A percentile compares a stretch with the other conserved stretches of the same genome.
Conservation (phyloP, 163 green algal genomes). For the Coccomyxa subellipsoidea region DNA sequence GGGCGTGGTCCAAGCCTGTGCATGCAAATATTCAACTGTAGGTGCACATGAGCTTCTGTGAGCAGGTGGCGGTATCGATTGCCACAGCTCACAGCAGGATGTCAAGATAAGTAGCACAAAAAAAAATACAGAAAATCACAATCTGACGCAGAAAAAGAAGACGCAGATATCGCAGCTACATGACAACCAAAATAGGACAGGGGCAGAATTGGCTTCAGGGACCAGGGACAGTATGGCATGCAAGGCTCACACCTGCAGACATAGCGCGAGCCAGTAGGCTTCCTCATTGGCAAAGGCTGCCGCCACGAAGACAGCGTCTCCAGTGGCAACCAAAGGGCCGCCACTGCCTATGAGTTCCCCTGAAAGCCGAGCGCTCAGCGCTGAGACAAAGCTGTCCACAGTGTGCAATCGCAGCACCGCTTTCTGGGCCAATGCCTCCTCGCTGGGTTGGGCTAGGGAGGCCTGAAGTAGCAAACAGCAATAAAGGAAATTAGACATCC, state of each 20-base stretch:
- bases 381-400: background rate
- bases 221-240: too few species aligned
- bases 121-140: too few species aligned
- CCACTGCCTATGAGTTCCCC: background rate
- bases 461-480: background rate
- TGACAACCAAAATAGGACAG: too few species aligned
- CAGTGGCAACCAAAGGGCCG: too few species aligned
- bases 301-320: background rate
- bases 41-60: too few species aligned
- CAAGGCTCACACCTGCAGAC: background rate
- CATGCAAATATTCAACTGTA: too few species aligned
- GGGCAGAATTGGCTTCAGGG: too few species aligned
- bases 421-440: background rate
- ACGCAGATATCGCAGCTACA: too few species aligned
- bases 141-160: too few species aligned
- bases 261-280: background rate
- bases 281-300: constrained; percentile 1
- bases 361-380: background rate
- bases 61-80: too few species aligned
- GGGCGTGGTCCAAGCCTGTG: background rate
- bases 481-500: background rate
- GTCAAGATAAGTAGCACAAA: too few species aligned
- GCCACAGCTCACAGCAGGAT: too few species aligned
- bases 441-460: background rate
- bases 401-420: background rate